These are phyloP conservation scores for Colletotrichum australisinense DNA, from an alignment of 2,329 filamentous ascomycete species.

Conservation along the genomic window DNA sequence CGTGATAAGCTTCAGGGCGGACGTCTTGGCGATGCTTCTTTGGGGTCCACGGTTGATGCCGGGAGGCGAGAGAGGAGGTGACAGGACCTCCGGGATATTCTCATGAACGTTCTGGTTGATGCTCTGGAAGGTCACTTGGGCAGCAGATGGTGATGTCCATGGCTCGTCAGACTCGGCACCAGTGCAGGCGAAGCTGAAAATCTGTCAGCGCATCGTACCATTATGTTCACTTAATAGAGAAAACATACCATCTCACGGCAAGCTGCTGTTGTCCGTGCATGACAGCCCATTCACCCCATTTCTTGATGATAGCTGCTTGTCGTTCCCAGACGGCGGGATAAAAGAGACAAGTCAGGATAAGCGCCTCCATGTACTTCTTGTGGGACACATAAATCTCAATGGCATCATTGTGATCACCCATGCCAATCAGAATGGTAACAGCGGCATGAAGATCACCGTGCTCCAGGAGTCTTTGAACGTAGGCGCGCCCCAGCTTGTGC, in stretches of 20 bases:
- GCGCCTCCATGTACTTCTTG: conserved; percentile 90
- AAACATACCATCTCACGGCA: conserved; percentile 79
- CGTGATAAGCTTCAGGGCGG: conserved; percentile 91
- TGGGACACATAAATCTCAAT: conserved; percentile 97
- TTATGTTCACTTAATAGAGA: not conserved
- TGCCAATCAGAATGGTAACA: conserved; percentile 90
- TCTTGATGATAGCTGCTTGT: conserved; percentile 86
- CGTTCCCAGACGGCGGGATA: conserved; percentile 91
- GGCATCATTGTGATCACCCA: conserved; percentile 93
- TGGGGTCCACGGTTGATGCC: conserved; percentile 69
- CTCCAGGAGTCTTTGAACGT: conserved; percentile 90
- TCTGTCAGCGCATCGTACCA: not conserved
- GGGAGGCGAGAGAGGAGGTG: conserved; percentile 81
- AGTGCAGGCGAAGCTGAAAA: conserved; percentile 82
- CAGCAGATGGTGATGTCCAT: conserved; percentile 87
- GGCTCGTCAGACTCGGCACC: conserved; percentile 86
- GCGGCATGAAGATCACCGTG: conserved; percentile 92
- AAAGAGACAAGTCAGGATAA: conserved; percentile 86
- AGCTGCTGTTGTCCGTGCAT: conserved; percentile 89
- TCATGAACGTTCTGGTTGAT: conserved; percentile 63
- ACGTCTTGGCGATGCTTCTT: conserved; percentile 79
- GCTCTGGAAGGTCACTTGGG: conserved; percentile 66
- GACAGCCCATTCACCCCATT: conserved; percentile 95
- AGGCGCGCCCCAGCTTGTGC: conserved; percentile 90
- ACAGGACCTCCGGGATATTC: conserved; percentile 70